Evolutionary conservation across 345 rosid species (phyloP), one percentile per base, ranked within the genome.

Genomic region (Citrus medica): DNA sequence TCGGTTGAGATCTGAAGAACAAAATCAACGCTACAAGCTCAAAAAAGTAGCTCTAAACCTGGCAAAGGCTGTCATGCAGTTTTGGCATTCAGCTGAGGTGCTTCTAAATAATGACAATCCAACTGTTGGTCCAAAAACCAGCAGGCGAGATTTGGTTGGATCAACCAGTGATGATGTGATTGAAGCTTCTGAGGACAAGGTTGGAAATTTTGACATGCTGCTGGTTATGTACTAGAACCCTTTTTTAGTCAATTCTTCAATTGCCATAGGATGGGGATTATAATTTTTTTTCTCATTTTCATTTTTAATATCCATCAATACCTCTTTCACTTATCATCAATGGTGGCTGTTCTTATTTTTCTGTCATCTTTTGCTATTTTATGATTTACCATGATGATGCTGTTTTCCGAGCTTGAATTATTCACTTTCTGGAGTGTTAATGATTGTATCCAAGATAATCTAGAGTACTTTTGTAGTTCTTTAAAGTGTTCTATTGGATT

Each of bases 41-140:
- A 92, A 87, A 87, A 84, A 76, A 60, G 85, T 94, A 75, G 94
- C 98, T 76, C 83, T 86, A 80, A 75, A 82, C 77, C 78, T 97
- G 77, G 93, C 98, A 78, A 90, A 89, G 78, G 94, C 97, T 82
- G 90, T 97, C 73, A 86, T 92, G 92, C 86, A 89, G 79, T 97
- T 94, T 83, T 97, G 99, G 99, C 85, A 83, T 80, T 88, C 93
- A 32, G 87, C 90, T 46, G 90, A 93, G 85, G 67, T 83, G 79
- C 80, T 83, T 80, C 68, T 85, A 82, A 84, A 81, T 74, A 73
- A 72, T 70, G 85, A 84, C 75, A 82, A 78, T 71, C 73, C 82
- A 69, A 82, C 69, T 77, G 60, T 35, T 77, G 83, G 79, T 77
- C 38, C 71, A 51, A 81, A 85, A 79, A 71, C 73, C 63, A 40